These are phyloP conservation scores for Penicillium desertorum DNA, from an alignment of 495 filamentous ascomycete species.

Conservation along the genomic window DNA sequence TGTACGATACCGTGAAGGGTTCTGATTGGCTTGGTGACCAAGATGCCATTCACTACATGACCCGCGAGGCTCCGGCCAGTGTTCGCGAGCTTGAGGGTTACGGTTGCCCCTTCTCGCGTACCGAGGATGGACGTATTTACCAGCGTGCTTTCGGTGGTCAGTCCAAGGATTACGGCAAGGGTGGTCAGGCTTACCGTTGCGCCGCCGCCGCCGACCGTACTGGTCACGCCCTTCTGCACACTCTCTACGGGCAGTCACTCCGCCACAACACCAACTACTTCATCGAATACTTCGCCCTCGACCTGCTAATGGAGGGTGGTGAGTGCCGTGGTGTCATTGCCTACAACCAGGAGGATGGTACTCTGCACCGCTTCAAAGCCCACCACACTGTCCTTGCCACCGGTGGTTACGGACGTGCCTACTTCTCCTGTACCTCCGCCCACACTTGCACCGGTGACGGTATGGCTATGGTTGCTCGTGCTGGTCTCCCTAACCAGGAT, in stretches of 20 bases:
- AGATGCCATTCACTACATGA: constrained; percentile 99
- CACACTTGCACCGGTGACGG: constrained; percentile 98
- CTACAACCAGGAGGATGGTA: constrained; percentile 98
- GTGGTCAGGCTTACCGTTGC: constrained; percentile 95
- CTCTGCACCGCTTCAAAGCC: constrained; percentile 91
- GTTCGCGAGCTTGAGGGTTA: constrained; percentile 97
- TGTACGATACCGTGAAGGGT: constrained; percentile 99
- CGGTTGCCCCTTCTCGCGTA: constrained; percentile 96
- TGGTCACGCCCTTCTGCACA: constrained; percentile 94
- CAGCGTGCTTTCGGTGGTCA: constrained; percentile 98
- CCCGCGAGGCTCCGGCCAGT: constrained; percentile 84
- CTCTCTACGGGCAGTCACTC: constrained; percentile 95
- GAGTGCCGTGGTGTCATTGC: constrained; percentile 94
- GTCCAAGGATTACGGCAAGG: constrained; percentile 91
- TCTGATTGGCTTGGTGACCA: constrained; percentile 98
- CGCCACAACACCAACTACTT: constrained; percentile 99
- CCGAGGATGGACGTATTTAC: constrained; percentile 96
- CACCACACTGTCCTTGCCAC: constrained; percentile 95
- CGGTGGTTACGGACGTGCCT: constrained; percentile 93
- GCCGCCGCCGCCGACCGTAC: constrained; percentile 94
- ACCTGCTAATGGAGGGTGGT: constrained; percentile 94
- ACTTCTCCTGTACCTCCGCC: constrained; percentile 96
- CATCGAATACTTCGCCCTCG: constrained; percentile 96
- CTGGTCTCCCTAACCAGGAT: constrained; percentile 97
- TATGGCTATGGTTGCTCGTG: constrained; percentile 98